These are phyloP conservation scores for Takashimella koratensis DNA, from an alignment of 1,284 basidiomycete species.

Conservation along the genomic window DNA sequence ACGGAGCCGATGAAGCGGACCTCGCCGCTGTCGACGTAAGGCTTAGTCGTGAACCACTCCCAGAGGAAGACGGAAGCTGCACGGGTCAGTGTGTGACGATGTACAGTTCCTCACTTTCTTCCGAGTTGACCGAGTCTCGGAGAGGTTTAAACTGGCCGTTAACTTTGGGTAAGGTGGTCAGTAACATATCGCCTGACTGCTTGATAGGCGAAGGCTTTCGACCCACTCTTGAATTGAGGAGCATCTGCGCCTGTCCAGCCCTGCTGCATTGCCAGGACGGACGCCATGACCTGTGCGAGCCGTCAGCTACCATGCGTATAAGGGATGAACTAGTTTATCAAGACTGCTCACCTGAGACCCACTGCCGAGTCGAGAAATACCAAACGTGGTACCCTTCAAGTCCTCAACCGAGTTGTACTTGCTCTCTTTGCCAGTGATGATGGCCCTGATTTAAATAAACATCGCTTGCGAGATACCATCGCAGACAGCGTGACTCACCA, in stretches of 20 bases:
- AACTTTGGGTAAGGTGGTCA: conserved; percentile 54
- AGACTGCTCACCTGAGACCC: conserved; percentile 47
- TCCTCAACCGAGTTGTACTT: conserved; percentile 70
- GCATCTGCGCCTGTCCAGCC: conserved; percentile 59
- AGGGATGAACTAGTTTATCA: too few relatives aligned
- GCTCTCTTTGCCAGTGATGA: conserved; percentile 78
- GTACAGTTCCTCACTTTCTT: conserved; percentile 43
- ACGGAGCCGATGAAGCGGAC: conserved; percentile 62
- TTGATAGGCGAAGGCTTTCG: not conserved
- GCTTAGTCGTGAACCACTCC: conserved; percentile 99
- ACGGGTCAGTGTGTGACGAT: conserved; percentile 1
- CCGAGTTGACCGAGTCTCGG: conserved; percentile 83
- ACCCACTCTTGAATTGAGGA: conserved; percentile 69
- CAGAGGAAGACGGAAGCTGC: conserved; percentile 56
- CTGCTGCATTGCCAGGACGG: conserved; percentile 84
- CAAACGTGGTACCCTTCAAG: conserved; percentile 75
- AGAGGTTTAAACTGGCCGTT: conserved; percentile 88
- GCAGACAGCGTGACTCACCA: too few relatives aligned
- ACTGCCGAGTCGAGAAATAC: conserved; percentile 82
- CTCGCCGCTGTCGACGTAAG: conserved; percentile 76
- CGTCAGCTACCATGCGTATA: too few relatives aligned
- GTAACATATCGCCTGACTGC: not conserved
- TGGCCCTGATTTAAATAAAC: conserved; percentile 61
- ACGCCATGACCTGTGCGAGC: conserved; percentile 82
- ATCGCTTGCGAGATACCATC: too few relatives aligned